These are phyloP conservation scores for Lasiosphaeriaceae sp. DNA, from an alignment of 495 filamentous ascomycete genomes.

Conservation along the genomic window DNA sequence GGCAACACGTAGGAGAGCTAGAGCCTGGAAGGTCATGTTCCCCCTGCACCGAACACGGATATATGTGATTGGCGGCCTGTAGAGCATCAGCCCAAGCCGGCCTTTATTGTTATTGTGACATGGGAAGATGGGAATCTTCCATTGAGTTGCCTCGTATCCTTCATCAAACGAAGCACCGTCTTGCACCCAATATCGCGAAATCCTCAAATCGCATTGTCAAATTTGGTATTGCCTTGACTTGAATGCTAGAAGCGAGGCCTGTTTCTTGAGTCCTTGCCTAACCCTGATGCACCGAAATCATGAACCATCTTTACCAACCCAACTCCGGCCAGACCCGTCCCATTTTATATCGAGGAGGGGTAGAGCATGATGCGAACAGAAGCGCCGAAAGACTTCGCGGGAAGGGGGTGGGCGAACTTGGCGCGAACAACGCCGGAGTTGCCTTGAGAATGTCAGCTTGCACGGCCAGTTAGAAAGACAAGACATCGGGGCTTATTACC, in stretches of 20 bases:
- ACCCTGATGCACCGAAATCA: constrained; percentile 52
- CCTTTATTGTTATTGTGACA: background rate
- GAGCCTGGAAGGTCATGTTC: background rate
- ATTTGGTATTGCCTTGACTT: constrained; percentile 41
- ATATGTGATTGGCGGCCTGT: background rate
- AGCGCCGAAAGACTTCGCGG: constrained; percentile 92
- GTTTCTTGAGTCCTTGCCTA: constrained; percentile 46
- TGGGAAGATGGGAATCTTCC: background rate
- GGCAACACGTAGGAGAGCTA: background rate
- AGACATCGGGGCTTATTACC: constrained; percentile 52
- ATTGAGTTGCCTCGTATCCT: constrained; percentile 13
- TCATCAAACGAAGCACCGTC: constrained; percentile 18
- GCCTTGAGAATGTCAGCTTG: constrained; percentile 45
- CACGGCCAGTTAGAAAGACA: background rate
- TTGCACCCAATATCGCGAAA: constrained; percentile 25
- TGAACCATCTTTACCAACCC: constrained; percentile 49
- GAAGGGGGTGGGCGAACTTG: constrained; percentile 92
- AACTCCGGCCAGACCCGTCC: constrained; percentile 45
- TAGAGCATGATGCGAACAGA: constrained; percentile 98
- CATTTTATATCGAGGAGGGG: constrained; percentile 68
- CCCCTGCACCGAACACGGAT: background rate
- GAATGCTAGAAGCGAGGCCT: constrained; percentile 43
- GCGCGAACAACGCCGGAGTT: constrained; percentile 96
- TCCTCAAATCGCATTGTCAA: constrained; percentile 33
- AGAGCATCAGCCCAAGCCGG: background rate